Conservation (phyloP, 2,329 filamentous ascomycete species). For the Penicillium sp. region DNA sequence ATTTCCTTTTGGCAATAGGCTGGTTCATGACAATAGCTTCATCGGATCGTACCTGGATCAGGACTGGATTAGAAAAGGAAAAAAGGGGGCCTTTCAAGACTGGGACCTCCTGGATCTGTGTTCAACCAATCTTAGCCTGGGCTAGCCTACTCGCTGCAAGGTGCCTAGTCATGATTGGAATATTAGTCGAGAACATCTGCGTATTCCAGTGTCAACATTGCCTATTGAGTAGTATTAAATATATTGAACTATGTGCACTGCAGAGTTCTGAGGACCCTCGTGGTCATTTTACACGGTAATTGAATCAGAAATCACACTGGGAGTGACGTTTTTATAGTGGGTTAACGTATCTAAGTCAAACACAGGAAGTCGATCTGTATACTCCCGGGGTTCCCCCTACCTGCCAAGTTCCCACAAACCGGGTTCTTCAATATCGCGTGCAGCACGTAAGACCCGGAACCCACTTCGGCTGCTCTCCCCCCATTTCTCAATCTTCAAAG, state of each 20-base stretch:
- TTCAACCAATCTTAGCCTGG: conserved; percentile 13
- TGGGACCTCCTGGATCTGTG: conserved; percentile 7
- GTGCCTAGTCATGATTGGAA: conserved; percentile 26
- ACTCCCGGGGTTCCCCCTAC: background rate
- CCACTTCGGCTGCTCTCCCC: background rate
- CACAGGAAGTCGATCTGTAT: background rate
- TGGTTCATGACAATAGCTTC: background rate
- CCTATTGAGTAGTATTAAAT: background rate
- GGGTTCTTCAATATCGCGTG: conserved; percentile 4
- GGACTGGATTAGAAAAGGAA: background rate
- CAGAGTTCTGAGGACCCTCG: background rate
- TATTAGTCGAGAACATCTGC: conserved; percentile 14
- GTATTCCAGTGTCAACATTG: background rate
- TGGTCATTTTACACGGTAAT: conserved; percentile 2
- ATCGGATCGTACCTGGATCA: background rate
- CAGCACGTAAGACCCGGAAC: conserved; percentile 3
- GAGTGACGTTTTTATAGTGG: background rate
- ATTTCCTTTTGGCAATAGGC: conserved; percentile 12
- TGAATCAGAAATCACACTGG: background rate
- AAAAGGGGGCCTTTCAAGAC: conserved; percentile 3
- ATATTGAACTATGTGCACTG: conserved; percentile 14
- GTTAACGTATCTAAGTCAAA: background rate
- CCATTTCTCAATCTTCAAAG: background rate
- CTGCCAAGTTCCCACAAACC: background rate
- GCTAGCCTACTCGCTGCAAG: conserved; percentile 19